Base-by-base conservation (phyloP, 257 asterid genomes). In the Ilex asprella region DNA sequence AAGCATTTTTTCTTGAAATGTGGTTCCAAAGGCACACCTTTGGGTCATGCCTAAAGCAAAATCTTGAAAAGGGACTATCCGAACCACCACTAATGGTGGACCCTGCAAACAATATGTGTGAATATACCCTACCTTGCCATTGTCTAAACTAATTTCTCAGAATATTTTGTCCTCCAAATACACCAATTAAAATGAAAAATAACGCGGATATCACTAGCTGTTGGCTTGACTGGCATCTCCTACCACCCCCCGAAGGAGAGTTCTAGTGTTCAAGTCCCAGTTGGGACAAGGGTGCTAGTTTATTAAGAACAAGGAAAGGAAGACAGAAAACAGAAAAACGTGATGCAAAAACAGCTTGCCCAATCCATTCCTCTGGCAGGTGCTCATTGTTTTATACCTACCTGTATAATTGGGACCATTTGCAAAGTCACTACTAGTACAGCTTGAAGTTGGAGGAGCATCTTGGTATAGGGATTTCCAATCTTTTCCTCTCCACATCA, bases 401-500 rank as follows among this genome's bases (percentile, higher is more conserved):
- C 96, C 95, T 84, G 84, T 65, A 43, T 55, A 57, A 64, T 63
- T 66, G 58, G 67, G 7, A 58, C 44, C 44, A 50, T 66, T 69
- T n/a, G 85, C 64, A 65, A 60, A 39, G 43, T 66, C 67, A 56
- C 14, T 60, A 6, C 63, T 56, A 31, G 78, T 67, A 52, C 67
- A 71, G 62, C 67, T 64, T 39, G 55, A 41, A 71, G 41, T 61
- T 5, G 83, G 78, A 62, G 76, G 43, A 57, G 72, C 84, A 53
- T 74, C 64, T 31, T 55, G 52, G 57, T 79, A 82, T 80, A 77
- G 73, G 6, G 96, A 82, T 71, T 85, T 77, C 99, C 99, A 93
- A 43, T 87, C 88, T 73, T 77, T 76, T 69, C 99, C 99, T 72
- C 97, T 87, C 97, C 99, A 93, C 89, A 93, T 82, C 62, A 93